Base-by-base conservation (phyloP, 108 stramenopile genomes). In the Skeletonema marinoi region DNA sequence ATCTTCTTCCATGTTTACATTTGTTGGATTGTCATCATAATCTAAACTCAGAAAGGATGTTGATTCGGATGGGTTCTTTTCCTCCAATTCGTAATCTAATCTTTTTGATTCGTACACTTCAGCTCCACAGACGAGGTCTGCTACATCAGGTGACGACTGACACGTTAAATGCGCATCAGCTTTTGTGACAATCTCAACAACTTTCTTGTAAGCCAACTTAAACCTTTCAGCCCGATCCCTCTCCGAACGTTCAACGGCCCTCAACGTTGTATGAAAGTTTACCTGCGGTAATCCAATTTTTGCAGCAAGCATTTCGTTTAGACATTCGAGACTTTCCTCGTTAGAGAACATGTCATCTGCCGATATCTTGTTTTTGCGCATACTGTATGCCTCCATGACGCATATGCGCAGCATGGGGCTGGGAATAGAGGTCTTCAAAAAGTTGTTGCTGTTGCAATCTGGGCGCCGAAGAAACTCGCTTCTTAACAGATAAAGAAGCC, bases 271-370 rank as follows among this genome's bases (percentile, higher is more conserved):
- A 31, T 65, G 33, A 41, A 36, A 4, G 33, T 54, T 75, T 3
- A 71, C 58, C 59, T 81, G 74, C 30, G 70, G 66, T 32, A 81
- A 39, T 13, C 17, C 16, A 1, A 72, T 73, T 81, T 67, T 70
- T 6, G 70, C 81, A 11, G 32, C 29, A 6, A 81, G 36, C 36
- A 81, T 56, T 56, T 70, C 33, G 35, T 66, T 58, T 30, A 81
- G 65, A n/a, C 65, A 54, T 31, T 74, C 80, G 21, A 74, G 65
- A n/a, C 65, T 36, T 17, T 70, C 80, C 16, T 59, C 54, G 46
- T 66, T 64, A 4, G 68, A 60, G 70, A 81, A 81, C 9, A 74
- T 33, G 36, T 44, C 60, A 33, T 74, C 56, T 11, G 33, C 42
- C 11, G 60, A 60, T 19, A 46, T 44, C 33, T 68, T 11, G n/a